Conservation (phyloP, 1,139 yeast species). For the Nakaseomyces uthaithaninus region DNA sequence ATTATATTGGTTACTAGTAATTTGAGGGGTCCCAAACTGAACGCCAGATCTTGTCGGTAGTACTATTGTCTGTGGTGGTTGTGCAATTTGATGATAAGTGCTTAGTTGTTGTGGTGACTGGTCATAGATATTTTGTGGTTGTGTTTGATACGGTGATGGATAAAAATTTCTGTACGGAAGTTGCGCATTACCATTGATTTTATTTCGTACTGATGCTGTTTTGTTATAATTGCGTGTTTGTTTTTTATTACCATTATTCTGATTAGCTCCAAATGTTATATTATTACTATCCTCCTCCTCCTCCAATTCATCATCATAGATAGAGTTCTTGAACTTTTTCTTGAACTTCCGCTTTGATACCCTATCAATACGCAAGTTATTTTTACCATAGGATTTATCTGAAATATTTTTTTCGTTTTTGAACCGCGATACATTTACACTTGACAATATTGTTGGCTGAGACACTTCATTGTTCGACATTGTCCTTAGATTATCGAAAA, state of each 20-base stretch:
- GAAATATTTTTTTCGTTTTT: background rate
- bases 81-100: background rate
- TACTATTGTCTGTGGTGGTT: background rate
- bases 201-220: background rate
- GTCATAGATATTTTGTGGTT: constrained; percentile 1
- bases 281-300: background rate
- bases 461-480: background rate
- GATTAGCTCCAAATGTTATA: background rate
- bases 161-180: background rate
- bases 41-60: background rate
- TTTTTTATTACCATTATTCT: background rate
- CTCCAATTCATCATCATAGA: constrained; percentile 4
- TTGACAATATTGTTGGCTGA: background rate
- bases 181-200: background rate
- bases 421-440: background rate
- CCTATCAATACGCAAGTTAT: too few relatives aligned
- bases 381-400: too few relatives aligned
- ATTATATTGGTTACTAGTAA: background rate
- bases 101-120: background rate
- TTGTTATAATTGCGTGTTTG: background rate
- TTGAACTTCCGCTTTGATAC: background rate
- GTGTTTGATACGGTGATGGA: constrained; percentile 1
- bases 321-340: constrained; percentile 1
- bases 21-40: background rate
- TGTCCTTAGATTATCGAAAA: constrained; percentile 2